Base-by-base conservation (phyloP, 306 rosid species). In the Cicer chorassanicum region DNA sequence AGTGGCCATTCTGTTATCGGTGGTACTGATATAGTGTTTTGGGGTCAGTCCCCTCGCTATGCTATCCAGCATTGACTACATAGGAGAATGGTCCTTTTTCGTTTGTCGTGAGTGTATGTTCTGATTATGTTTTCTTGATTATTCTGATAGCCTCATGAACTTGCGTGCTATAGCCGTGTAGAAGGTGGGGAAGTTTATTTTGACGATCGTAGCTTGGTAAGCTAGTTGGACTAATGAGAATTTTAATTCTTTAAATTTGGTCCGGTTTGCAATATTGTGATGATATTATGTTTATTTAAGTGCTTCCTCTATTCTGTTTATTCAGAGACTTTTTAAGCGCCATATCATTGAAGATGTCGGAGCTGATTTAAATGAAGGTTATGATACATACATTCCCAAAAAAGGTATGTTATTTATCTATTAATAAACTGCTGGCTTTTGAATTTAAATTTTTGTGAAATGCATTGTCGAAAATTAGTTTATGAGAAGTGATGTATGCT, bases 291-390 rank as follows among this genome's bases (percentile, higher is more conserved):
- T 43, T 61, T 38, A 36, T 50, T 69, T 39, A 38, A 45, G 81
- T 10, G 12, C 55, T 71, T 19, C 42, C 34, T 68, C 6, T 75
- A 59, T 46, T 75, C 63, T 79, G 54, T 85, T 67, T 78, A 75
- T 74, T 74, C 61, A 94, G 99, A 87, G 99, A 81, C 96, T 92
- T 80, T 94, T 94, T 77, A 92, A 94, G 83, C 95, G 99, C 61
- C 91, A 87, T 61, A 87, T 94, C 65, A 85, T 89, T 34, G 99
- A 94, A 80, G 96, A 94, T 81, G 68, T 94, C 78, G 99, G 99
- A 74, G 89, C 96, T 59, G 88, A 89, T 86, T 82, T 94, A 72
- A 90, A 90, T 76, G 85, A 92, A 34, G 96, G 98, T 59, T 92
- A 81, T 84, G 98, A 94, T 68, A 90, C 93, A 78, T 94, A 85